These are phyloP conservation scores for Fusarium solani-melongenae DNA, from an alignment of 2,329 filamentous ascomycete species.

Conservation along the genomic window DNA sequence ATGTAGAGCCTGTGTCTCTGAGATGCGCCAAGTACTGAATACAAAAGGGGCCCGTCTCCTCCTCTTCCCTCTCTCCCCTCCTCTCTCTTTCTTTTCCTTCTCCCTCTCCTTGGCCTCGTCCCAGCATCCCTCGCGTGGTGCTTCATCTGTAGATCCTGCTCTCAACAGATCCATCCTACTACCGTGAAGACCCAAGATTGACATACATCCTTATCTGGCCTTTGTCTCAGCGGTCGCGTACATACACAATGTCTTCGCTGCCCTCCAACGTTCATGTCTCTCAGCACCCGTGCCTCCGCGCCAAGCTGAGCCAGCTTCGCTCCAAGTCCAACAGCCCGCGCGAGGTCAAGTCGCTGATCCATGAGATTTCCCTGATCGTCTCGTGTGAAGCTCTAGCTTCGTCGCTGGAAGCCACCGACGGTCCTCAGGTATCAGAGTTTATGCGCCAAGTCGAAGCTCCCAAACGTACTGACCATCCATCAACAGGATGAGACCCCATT, in stretches of 20 bases:
- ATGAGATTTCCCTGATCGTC: conserved; percentile 87
- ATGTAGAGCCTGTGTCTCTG: conserved; percentile 27
- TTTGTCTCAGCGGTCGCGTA: not conserved
- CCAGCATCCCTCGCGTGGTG: conserved; percentile 35
- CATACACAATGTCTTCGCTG: conserved; percentile 52
- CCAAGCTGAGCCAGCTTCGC: conserved; percentile 90
- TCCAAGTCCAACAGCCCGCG: conserved; percentile 75
- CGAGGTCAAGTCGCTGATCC: conserved; percentile 83
- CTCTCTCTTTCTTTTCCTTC: conserved; percentile 22
- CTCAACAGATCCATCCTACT: conserved; percentile 4
- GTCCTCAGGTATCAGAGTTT: conserved; percentile 68
- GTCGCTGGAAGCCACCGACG: conserved; percentile 66
- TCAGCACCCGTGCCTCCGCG: conserved; percentile 83
- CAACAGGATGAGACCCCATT: conserved; percentile 80
- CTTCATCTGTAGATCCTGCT: conserved; percentile 34
- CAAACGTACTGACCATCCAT: not conserved
- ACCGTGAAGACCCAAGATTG: not conserved
- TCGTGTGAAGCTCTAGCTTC: conserved; percentile 82
- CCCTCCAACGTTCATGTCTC: conserved; percentile 80
- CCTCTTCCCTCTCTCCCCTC: conserved; percentile 5
- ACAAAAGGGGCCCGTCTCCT: conserved; percentile 26
- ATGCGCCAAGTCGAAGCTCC: not conserved
- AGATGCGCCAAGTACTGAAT: conserved; percentile 17
- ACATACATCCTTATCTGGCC: not conserved
- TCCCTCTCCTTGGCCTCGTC: conserved; percentile 41